Evolutionary conservation across 2,329 filamentous ascomycete species (phyloP).

Genomic region (Aspergillus flavus): DNA sequence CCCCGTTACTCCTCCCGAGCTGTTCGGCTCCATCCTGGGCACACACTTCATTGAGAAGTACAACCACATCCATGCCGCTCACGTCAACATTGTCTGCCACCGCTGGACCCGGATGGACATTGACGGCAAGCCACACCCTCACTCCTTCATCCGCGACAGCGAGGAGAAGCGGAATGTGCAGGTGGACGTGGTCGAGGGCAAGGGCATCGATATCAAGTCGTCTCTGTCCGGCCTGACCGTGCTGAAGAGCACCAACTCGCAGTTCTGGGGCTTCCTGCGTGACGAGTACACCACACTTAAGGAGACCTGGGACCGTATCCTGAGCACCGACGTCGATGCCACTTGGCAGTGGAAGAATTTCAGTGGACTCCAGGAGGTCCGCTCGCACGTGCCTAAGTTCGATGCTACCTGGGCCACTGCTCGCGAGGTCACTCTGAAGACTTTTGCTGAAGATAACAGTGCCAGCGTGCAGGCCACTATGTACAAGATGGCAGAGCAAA

Average conservation of each 20-base stretch:
- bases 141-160: conserved; percentile 91
- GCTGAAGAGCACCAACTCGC: conserved; percentile 93
- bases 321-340: conserved; percentile 89
- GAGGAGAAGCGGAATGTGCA: conserved; percentile 84
- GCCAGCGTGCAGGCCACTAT: conserved; percentile 95
- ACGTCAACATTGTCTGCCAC: conserved; percentile 80
- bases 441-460: conserved; percentile 86
- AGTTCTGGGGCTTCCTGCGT: conserved; percentile 90
- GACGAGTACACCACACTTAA: conserved; percentile 90
- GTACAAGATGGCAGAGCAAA: conserved; percentile 96
- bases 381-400: conserved; percentile 66
- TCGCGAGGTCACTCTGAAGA: conserved; percentile 83
- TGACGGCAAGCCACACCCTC: conserved; percentile 87
- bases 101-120: conserved; percentile 88
- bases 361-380: conserved; percentile 66
- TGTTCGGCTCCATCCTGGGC: conserved; percentile 82
- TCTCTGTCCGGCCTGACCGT: conserved; percentile 81
- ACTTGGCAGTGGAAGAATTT: conserved; percentile 84
- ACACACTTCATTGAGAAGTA: conserved; percentile 89
- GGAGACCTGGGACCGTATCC: conserved; percentile 92
- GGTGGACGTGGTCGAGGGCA: conserved; percentile 65
- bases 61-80: conserved; percentile 80
- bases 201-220: conserved; percentile 75
- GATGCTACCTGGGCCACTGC: conserved; percentile 77
- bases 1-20: conserved; percentile 88